Base-by-base conservation (phyloP, 73 alveolate genomes). In the Paramecium primaurelia region DNA sequence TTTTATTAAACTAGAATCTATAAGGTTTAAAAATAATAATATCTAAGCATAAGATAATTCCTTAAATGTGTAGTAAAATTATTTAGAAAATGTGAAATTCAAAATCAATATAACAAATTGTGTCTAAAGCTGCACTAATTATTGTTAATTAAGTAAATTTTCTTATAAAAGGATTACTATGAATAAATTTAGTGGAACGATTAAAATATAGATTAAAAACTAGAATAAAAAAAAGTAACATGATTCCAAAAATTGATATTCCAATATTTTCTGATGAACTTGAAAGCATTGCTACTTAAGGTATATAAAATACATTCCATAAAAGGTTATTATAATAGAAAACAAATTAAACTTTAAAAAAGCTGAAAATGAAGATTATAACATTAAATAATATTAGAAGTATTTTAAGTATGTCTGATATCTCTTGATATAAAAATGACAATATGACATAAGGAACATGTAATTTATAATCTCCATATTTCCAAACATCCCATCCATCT, bases 371-470 rank as follows among this genome's bases (percentile, higher is more conserved):
- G 28, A 64, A 64, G 51, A 64, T 32, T 64, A 26, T 34, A 34
- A 64, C 84, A 64, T 64, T 64, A 12, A 64, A 20, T 64, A 64
- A 11, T 32, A 64, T 64, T 4, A 64, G 84, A 32, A 64, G 20
- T 28, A 64, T 64, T 64, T 64, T 64, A 32, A 64, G 84, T 20
- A 8, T 34, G 14, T 64, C 84, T 11, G 51, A 28, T 32, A 64
- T 64, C 47, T 64, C 84, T 64, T 64, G 47, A 34, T 64, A 64
- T 64, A 64, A 64, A 64, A 32, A 20, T 6, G 84, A 64, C 47
- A 64, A 64, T 64, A 64, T 32, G 84, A 64, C 84, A 64, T 64
- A 64, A 32, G 84, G 84, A 32, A 64, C 84, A 34, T 64, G 51
- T 32, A 64, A 64, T 64, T 64, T 64, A 34, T 64, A 64, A 64